Percentiles rank a stretch among this genome's conserved stretches.
These are phyloP conservation scores for Xylariales sp. DNA, from an alignment of 2,329 filamentous ascomycete genomes.

Conservation along the genomic window DNA sequence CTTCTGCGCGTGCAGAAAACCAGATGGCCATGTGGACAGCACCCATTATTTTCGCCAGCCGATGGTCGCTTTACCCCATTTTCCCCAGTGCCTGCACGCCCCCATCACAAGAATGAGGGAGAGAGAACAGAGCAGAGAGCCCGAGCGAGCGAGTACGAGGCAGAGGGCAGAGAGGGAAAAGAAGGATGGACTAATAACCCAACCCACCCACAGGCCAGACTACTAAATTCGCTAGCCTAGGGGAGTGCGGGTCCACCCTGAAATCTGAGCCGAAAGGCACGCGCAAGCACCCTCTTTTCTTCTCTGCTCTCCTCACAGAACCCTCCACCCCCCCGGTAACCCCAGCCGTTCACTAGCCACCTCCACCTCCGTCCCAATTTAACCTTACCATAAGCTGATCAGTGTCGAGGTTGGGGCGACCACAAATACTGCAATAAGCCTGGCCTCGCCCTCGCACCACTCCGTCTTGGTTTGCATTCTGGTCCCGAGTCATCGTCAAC, in stretches of 20 bases:
- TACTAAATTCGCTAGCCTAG: too few relatives aligned
- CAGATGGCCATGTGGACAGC: constrained; percentile 3
- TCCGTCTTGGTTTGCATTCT: constrained; percentile 12
- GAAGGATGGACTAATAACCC: too few relatives aligned
- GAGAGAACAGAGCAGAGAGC: too few relatives aligned
- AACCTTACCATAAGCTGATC: constrained; percentile 5
- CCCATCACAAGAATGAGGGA: constrained; percentile 1
- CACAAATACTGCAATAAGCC: constrained; percentile 15
- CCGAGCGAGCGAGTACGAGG: too few relatives aligned
- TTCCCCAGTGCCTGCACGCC: too few relatives aligned
- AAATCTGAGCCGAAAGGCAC: constrained; percentile 8
- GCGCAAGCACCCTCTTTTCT: constrained; percentile 4
- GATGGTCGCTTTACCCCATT: constrained; percentile 6
- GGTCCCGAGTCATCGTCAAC: constrained; percentile 2
- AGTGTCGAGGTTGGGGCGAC: constrained; percentile 5
- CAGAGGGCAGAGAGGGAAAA: too few relatives aligned
- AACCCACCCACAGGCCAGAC: too few relatives aligned
- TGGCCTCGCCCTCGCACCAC: constrained; percentile 14
- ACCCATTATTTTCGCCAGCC: neutral
- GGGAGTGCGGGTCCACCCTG: constrained; percentile 3
- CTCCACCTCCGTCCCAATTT: constrained; percentile 16
- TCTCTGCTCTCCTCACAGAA: too few relatives aligned
- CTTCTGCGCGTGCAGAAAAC: neutral
- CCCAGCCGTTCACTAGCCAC: constrained; percentile 19
- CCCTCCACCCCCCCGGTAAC: too few relatives aligned